phyloP scores from a whole-genome alignment of 495 filamentous ascomycete species.

The Penicillium alfredii region DNA sequence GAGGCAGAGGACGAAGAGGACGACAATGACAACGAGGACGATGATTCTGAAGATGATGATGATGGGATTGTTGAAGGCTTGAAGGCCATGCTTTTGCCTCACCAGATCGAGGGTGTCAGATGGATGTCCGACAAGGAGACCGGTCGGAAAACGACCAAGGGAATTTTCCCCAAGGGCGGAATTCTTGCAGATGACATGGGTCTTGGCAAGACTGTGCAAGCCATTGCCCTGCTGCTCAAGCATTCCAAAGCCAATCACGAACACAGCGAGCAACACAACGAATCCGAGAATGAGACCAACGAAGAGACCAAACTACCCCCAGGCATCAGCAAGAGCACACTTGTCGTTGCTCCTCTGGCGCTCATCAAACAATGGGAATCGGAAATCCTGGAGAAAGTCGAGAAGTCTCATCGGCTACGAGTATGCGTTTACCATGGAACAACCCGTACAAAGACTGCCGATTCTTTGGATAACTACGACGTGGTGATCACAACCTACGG shows the following conservation, averaged over 20 bases:
- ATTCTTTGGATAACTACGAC: slow-evolving; percentile 75
- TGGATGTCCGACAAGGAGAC: slow-evolving; percentile 93
- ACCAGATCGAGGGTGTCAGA: slow-evolving; percentile 84
- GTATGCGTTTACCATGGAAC: slow-evolving; percentile 89
- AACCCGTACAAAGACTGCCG: slow-evolving; percentile 68
- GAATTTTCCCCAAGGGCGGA: slow-evolving; percentile 76
- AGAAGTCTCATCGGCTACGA: slow-evolving; percentile 57
- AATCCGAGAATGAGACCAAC: slow-evolving; percentile 13
- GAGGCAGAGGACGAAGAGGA: slow-evolving; percentile 20
- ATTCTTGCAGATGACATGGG: slow-evolving; percentile 94
- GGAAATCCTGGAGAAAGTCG: slow-evolving; percentile 77
- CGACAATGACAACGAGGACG: slow-evolving; percentile 41
- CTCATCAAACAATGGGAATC: slow-evolving; percentile 97
- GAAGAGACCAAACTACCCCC: slow-evolving; percentile 51
- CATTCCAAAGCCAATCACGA: slow-evolving; percentile 64
- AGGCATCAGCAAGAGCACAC: slow-evolving; percentile 65
- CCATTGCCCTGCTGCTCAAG: slow-evolving; percentile 75
- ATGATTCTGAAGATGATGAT: slow-evolving; percentile 64
- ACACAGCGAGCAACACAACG: slow-evolving; percentile 30
- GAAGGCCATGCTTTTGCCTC: slow-evolving; percentile 79
- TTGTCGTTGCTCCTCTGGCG: slow-evolving; percentile 91
- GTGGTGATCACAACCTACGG: slow-evolving; percentile 98
- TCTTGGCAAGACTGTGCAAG: slow-evolving; percentile 88
- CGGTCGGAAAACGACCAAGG: slow-evolving; percentile 65
- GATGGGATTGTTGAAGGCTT: slow-evolving; percentile 74